These are phyloP conservation scores for Jaapia argillacea DNA, from an alignment of 768 basidiomycete genomes.

Conservation along the genomic window DNA sequence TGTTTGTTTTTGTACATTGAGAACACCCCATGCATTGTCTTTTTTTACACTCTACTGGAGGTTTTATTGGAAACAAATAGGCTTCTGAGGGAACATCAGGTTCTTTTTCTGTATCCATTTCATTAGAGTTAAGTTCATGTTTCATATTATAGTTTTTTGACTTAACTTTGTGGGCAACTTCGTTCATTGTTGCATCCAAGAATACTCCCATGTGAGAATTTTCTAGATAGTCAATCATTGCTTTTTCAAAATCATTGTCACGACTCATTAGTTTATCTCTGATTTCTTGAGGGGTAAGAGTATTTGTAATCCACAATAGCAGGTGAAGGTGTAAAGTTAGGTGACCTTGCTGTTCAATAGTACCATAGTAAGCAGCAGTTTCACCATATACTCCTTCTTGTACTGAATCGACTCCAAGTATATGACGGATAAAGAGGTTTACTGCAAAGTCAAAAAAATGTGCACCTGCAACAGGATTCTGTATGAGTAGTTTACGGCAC, in stretches of 20 bases:
- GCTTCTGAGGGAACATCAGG: no score
- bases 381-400: slow-evolving; percentile 4
- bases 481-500: not conserved
- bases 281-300: slow-evolving; percentile 21
- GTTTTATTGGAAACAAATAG: no score
- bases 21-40: no score
- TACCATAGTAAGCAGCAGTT: slow-evolving; percentile 9
- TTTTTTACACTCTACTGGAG: no score
- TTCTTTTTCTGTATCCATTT: no score
- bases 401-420: not conserved
- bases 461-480: slow-evolving; percentile 11
- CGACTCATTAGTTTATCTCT: slow-evolving; percentile 15
- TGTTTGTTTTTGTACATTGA: no score
- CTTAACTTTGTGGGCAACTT: not conserved
- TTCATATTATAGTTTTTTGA: no score
- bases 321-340: slow-evolving; percentile 12
- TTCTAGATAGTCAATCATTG: slow-evolving; percentile 22
- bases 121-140: no score
- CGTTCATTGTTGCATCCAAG: not conserved
- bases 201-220: slow-evolving; percentile 20
- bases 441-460: slow-evolving; percentile 12
- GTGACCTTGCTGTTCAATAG: slow-evolving; percentile 9
- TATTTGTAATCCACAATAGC: slow-evolving; percentile 9
- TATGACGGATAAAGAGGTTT: slow-evolving; percentile 7
- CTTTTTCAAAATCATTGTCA: slow-evolving; percentile 15